Evolutionary conservation across 2,329 filamentous ascomycete species (phyloP).

Genomic region (Verticillium zaregamsianum): DNA sequence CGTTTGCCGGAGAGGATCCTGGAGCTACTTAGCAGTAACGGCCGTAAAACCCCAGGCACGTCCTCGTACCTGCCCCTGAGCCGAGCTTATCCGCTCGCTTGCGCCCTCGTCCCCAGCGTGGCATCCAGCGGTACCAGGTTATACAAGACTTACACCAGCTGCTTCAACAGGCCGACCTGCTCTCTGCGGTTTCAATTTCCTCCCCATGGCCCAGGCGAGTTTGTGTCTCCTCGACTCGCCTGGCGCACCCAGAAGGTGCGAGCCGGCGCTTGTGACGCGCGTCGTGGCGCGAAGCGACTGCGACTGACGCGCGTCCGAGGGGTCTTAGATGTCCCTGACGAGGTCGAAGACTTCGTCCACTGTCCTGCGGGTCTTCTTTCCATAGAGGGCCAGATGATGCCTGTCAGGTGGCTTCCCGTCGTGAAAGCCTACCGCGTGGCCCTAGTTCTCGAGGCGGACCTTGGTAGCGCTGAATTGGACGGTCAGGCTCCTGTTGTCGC

Average conservation of each 20-base stretch:
- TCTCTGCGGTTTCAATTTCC: constrained; percentile 6
- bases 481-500: constrained; percentile 10
- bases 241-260: no score
- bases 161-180: constrained; percentile 6
- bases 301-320: background rate
- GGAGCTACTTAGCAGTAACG: no score
- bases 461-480: constrained; percentile 10
- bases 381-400: constrained; percentile 10
- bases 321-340: constrained; percentile 3
- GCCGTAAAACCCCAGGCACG: no score
- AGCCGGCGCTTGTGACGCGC: background rate
- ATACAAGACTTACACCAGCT: constrained; percentile 1
- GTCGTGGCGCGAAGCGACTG: background rate
- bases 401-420: background rate
- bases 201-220: constrained; percentile 8
- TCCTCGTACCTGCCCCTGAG: no score
- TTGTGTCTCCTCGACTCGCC: constrained; percentile 6
- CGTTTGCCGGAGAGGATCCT: no score
- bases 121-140: no score
- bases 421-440: constrained; percentile 13
- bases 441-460: constrained; percentile 17
- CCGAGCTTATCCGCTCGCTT: no score
- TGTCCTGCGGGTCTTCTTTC: background rate
- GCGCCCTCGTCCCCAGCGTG: no score
- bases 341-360: constrained; percentile 4